Evolutionary conservation across 2,329 filamentous ascomycete species (phyloP).

Genomic region (Pseudonectria buxi): DNA sequence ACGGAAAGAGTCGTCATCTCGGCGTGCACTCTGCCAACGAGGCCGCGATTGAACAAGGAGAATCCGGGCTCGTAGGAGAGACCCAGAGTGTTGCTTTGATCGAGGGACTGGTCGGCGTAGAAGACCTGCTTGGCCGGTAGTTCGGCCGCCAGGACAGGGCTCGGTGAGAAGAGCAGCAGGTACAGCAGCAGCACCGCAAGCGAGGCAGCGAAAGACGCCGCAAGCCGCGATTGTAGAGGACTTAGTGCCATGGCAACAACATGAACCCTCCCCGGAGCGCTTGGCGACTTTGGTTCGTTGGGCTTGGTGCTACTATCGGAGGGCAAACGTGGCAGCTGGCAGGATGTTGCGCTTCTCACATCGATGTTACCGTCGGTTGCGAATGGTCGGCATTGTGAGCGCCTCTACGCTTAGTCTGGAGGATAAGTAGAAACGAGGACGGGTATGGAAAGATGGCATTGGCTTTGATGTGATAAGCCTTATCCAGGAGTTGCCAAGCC

Average conservation of each 20-base stretch:
- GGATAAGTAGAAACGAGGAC: constrained; percentile 1
- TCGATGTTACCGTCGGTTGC: constrained; percentile 10
- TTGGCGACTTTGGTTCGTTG: constrained; percentile 8
- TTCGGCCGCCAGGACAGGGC: constrained; percentile 58
- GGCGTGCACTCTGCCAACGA: constrained; percentile 54
- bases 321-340: constrained; percentile 6
- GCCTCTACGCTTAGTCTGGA: neutral
- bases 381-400: constrained; percentile 11
- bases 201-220: constrained; percentile 57
- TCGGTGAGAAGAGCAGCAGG: constrained; percentile 50
- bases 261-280: constrained; percentile 36
- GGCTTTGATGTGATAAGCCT: constrained; percentile 10
- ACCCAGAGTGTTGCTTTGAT: constrained; percentile 12
- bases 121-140: constrained; percentile 7
- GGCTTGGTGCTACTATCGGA: constrained; percentile 5
- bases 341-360: constrained; percentile 1
- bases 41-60: constrained; percentile 50
- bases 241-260: constrained; percentile 51
- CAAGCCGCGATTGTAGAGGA: constrained; percentile 65
- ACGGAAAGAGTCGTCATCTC: constrained; percentile 49
- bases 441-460: constrained; percentile 12
- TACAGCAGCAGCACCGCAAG: constrained; percentile 54
- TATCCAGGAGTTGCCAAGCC: no score
- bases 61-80: constrained; percentile 55
- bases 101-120: constrained; percentile 10